A percentile compares a stretch with the other conserved stretches of the same genome.
Conservation (phyloP, 805 yeast species). For the Metschnikowia lachancei region DNA sequence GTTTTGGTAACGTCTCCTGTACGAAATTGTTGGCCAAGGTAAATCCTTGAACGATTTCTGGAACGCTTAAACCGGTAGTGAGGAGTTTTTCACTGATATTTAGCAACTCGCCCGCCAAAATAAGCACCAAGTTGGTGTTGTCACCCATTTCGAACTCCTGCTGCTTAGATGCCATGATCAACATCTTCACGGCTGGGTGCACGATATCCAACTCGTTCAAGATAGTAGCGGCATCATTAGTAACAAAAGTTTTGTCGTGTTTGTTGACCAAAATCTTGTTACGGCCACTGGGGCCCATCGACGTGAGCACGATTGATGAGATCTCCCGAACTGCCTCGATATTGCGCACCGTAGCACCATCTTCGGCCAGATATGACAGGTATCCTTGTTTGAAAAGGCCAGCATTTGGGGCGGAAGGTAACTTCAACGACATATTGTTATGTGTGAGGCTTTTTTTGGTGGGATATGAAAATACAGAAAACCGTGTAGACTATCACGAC, state of each 20-base stretch:
- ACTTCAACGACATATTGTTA: conserved; percentile 72
- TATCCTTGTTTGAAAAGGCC: conserved; percentile 96
- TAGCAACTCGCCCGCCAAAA: conserved; percentile 89
- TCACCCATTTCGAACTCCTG: conserved; percentile 98
- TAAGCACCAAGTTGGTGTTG: conserved; percentile 85
- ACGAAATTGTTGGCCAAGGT: conserved; percentile 82
- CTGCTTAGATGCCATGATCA: conserved; percentile 95
- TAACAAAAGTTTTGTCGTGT: conserved; percentile 79
- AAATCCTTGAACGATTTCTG: conserved; percentile 92
- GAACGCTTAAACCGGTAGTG: conserved; percentile 80
- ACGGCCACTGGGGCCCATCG: conserved; percentile 97
- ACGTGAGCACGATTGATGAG: conserved; percentile 84
- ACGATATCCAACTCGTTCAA: conserved; percentile 88
- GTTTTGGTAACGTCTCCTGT: conserved; percentile 59
- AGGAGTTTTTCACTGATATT: conserved; percentile 83
- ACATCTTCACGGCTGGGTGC: conserved; percentile 94
- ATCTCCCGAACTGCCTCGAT: conserved; percentile 94
- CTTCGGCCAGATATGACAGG: conserved; percentile 79
- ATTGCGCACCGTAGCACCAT: conserved; percentile 91
- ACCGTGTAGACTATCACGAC: neutral
- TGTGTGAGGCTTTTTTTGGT: neutral
- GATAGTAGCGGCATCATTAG: conserved; percentile 98
- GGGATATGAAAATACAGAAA: neutral
- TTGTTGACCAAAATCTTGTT: conserved; percentile 93
- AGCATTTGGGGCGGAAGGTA: conserved; percentile 90